Evolutionary conservation across 164 flowering plant genomes (phyloP).

Genomic region (Tinospora cordifolia): DNA sequence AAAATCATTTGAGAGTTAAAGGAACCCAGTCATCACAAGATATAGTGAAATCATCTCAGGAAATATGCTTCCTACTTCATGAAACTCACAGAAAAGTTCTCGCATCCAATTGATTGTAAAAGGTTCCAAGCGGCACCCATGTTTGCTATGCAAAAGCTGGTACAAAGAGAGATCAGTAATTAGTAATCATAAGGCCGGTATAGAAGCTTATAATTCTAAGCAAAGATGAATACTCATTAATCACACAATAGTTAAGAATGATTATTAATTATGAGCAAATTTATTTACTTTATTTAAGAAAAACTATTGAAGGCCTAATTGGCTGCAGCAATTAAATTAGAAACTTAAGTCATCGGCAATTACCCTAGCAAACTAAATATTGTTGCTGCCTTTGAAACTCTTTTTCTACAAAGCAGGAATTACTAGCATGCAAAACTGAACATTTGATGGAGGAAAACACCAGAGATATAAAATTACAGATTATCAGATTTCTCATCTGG

Average conservation of each 20-base stretch:
- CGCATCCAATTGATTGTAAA: slow-evolving; percentile 38
- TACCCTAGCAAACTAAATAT: neutral
- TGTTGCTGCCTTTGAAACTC: neutral
- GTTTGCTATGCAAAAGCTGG: slow-evolving; percentile 53
- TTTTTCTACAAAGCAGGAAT: no score
- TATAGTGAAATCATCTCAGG: neutral
- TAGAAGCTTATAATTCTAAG: neutral
- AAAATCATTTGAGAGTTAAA: neutral
- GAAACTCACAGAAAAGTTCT: slow-evolving; percentile 58
- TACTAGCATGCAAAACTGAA: no score
- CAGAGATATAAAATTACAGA: no score
- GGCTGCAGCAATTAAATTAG: neutral
- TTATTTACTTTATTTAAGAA: neutral
- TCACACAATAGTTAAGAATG: neutral
- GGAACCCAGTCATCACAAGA: neutral
- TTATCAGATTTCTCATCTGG: no score
- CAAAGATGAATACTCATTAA: neutral
- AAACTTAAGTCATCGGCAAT: neutral
- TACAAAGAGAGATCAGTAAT: neutral
- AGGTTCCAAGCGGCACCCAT: slow-evolving; percentile 63
- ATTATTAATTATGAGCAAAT: neutral
- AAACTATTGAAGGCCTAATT: neutral
- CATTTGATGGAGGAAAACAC: no score
- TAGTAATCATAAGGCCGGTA: neutral
- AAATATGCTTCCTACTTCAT: neutral